A percentile compares a stretch with the other conserved stretches of the same genome.
Conservation (phyloP, 768 basidiomycete species). For the Calocera cornea region DNA sequence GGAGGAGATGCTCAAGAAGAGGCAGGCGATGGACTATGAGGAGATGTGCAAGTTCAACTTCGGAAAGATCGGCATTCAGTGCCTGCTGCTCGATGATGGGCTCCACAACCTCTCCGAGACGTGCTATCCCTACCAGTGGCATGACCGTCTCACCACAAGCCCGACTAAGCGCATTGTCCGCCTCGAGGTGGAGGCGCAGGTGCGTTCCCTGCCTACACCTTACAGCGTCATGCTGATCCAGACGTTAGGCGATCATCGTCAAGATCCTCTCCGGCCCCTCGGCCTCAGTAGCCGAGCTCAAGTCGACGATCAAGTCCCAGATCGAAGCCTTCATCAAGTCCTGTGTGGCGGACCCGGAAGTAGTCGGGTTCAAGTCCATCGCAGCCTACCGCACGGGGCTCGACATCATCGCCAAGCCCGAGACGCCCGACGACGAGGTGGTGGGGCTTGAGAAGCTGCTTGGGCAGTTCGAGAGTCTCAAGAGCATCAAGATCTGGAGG, state of each 20-base stretch:
- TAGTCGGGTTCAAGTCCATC: conserved; percentile 63
- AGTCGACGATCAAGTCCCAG: neutral
- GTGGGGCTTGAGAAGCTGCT: conserved; percentile 24
- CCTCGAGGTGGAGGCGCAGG: conserved; percentile 62
- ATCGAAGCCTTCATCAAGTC: conserved; percentile 29
- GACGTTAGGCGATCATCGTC: conserved; percentile 9
- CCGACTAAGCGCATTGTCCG: conserved; percentile 50
- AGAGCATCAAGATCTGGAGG: conserved; percentile 34
- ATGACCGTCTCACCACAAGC: conserved; percentile 42
- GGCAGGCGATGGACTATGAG: conserved; percentile 36
- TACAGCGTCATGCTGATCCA: no score
- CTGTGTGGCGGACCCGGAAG: conserved; percentile 33
- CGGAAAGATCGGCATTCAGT: conserved; percentile 44
- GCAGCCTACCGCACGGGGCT: conserved; percentile 68
- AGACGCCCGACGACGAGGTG: conserved; percentile 14
- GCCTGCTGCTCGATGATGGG: conserved; percentile 62
- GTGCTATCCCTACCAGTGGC: conserved; percentile 44
- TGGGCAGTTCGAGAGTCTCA: conserved; percentile 24
- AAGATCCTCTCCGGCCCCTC: neutral
- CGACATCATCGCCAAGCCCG: conserved; percentile 29
- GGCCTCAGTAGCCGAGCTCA: neutral
- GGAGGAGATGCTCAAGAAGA: conserved; percentile 42
- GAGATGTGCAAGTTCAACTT: conserved; percentile 47
- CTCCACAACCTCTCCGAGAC: conserved; percentile 36
- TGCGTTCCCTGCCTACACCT: conserved; percentile 19